Evolutionary conservation across 768 basidiomycete species (phyloP).

Genomic region (Sistotremastrum niveocremeum): DNA sequence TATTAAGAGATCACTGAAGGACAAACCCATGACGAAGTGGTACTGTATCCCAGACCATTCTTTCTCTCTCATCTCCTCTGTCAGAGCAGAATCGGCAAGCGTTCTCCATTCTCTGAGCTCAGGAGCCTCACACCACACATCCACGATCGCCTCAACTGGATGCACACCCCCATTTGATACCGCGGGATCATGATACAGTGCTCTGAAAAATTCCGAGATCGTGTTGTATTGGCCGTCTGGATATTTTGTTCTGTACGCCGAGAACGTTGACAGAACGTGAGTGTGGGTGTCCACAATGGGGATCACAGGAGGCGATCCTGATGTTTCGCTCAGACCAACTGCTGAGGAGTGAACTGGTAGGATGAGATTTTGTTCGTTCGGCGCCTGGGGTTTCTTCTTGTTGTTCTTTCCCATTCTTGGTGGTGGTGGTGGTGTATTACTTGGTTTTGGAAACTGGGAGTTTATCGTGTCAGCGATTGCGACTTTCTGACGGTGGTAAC

Average conservation of each 20-base stretch:
- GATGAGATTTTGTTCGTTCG: constrained; percentile 21
- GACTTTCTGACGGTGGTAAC: too few species aligned
- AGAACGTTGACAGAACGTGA: constrained; percentile 65
- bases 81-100: constrained; percentile 57
- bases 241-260: constrained; percentile 48
- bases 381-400: constrained; percentile 14
- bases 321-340: not conserved
- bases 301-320: not conserved
- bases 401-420: constrained; percentile 30
- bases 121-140: constrained; percentile 84
- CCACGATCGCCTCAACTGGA: constrained; percentile 55
- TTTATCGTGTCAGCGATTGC: too few species aligned
- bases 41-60: constrained; percentile 63
- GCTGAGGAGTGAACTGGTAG: constrained; percentile 17
- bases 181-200: constrained; percentile 33
- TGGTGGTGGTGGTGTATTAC: too few species aligned
- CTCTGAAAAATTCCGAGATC: constrained; percentile 59
- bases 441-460: too few species aligned
- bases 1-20: constrained; percentile 1
- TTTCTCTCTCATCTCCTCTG: constrained; percentile 27
- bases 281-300: constrained; percentile 77
- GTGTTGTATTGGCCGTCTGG: constrained; percentile 35
- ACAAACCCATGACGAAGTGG: constrained; percentile 72
- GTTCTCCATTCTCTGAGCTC: constrained; percentile 49
- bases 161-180: constrained; percentile 10